phyloP scores from a whole-genome alignment of 1,139 yeast species.

The Diutina siamensis region DNA sequence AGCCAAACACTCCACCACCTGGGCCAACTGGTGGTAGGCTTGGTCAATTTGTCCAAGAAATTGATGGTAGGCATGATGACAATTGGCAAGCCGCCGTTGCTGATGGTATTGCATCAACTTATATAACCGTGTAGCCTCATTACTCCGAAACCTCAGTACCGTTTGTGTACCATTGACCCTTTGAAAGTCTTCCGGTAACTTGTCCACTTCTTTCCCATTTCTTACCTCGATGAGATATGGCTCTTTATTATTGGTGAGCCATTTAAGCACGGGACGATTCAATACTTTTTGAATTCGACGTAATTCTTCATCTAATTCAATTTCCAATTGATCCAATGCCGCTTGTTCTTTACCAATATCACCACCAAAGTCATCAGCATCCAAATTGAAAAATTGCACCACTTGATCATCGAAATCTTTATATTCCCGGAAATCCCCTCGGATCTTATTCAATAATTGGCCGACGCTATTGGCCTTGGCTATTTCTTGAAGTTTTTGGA shows the following conservation, averaged over 20 bases:
- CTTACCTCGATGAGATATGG: conserved; percentile 68
- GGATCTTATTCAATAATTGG: conserved; percentile 40
- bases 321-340: conserved; percentile 34
- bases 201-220: conserved; percentile 38
- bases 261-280: conserved; percentile 49
- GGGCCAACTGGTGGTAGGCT: conserved; percentile 39
- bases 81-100: conserved; percentile 43
- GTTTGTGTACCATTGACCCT: conserved; percentile 62
- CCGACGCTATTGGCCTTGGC: conserved; percentile 12
- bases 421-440: conserved; percentile 17
- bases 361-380: conserved; percentile 26
- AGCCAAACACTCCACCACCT: conserved; percentile 42
- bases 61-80: conserved; percentile 44
- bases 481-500: conserved; percentile 13
- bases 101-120: conserved; percentile 49
- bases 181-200: conserved; percentile 64
- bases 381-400: conserved; percentile 41
- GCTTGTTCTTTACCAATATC: conserved; percentile 24
- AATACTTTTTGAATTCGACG: conserved; percentile 29
- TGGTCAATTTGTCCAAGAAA: conserved; percentile 37
- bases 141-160: conserved; percentile 65
- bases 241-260: conserved; percentile 45
- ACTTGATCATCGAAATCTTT: conserved; percentile 19
- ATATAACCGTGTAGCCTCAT: conserved; percentile 38
- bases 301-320: conserved; percentile 40